Evolutionary conservation across 169 alveolate species (phyloP).

Genomic region (Cyclospora cayetanensis): DNA sequence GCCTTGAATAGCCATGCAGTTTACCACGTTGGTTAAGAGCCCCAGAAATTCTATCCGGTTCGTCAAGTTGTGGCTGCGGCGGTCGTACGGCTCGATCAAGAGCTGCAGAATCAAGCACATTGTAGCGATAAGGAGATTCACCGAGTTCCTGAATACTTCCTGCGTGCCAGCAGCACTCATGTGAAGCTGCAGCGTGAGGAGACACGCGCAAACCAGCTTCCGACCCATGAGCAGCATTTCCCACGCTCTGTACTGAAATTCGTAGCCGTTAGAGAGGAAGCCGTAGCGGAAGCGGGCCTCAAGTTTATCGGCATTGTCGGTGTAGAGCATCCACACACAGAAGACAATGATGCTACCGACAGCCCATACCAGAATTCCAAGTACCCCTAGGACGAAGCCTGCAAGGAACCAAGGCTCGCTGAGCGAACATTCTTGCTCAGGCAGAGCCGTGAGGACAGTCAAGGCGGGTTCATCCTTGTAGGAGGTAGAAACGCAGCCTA

Average conservation of each 20-base stretch:
- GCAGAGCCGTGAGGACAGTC: constrained; percentile 59
- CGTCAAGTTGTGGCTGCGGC: constrained; percentile 71
- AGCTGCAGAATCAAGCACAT: constrained; percentile 62
- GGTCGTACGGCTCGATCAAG: constrained; percentile 71
- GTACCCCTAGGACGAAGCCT: constrained; percentile 55
- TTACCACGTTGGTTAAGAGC: constrained; percentile 62
- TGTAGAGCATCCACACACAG: constrained; percentile 47
- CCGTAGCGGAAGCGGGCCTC: constrained; percentile 59
- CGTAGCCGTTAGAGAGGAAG: constrained; percentile 71
- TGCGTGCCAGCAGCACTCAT: constrained; percentile 66
- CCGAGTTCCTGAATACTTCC: constrained; percentile 70
- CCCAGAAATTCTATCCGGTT: constrained; percentile 71
- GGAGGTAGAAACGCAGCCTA: constrained; percentile 66
- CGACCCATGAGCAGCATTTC: constrained; percentile 67
- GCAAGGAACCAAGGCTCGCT: constrained; percentile 61
- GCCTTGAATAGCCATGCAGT: constrained; percentile 70
- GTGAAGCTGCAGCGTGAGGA: constrained; percentile 60
- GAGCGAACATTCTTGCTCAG: constrained; percentile 60
- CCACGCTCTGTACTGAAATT: constrained; percentile 66
- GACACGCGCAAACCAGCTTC: constrained; percentile 55
- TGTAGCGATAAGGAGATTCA: constrained; percentile 61
- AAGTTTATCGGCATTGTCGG: constrained; percentile 54
- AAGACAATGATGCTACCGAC: constrained; percentile 62
- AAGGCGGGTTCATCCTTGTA: constrained; percentile 58
- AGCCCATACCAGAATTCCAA: constrained; percentile 63